phyloP scores from a whole-genome alignment of 257 asterid species.

The Nicotiana attenuata region DNA sequence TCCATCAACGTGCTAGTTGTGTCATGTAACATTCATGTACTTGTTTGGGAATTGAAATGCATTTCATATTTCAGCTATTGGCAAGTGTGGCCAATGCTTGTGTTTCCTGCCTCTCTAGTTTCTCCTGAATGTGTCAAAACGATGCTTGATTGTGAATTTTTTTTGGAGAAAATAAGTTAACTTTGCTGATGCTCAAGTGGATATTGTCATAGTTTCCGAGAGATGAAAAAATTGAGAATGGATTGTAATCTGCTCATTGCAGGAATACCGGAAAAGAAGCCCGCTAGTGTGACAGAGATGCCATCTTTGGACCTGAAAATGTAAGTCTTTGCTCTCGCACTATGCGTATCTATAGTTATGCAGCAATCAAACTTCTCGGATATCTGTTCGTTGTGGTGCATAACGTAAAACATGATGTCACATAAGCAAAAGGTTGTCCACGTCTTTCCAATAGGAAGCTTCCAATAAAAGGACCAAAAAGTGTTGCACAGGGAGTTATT shows the following conservation, averaged over 20 bases:
- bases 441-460: neutral
- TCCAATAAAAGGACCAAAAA: neutral
- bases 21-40: neutral
- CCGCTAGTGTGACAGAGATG: constrained; percentile 38
- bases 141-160: neutral
- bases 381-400: neutral
- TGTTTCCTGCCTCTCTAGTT: neutral
- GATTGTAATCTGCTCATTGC: constrained; percentile 9
- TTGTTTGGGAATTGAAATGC: neutral
- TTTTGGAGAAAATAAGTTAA: neutral
- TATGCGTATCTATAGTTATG: neutral
- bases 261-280: constrained; percentile 51
- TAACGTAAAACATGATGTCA: neutral
- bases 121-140: neutral
- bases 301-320: constrained; percentile 57
- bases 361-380: neutral
- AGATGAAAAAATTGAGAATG: neutral
- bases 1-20: neutral
- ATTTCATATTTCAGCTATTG: neutral
- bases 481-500: neutral
- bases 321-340: constrained; percentile 36
- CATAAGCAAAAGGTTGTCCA: neutral
- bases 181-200: neutral
- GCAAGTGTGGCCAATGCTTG: neutral
- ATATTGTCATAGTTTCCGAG: neutral